Evolutionary conservation across 371 early-diverging fungal species (phyloP).

Genomic region (Globomyces sp.): DNA sequence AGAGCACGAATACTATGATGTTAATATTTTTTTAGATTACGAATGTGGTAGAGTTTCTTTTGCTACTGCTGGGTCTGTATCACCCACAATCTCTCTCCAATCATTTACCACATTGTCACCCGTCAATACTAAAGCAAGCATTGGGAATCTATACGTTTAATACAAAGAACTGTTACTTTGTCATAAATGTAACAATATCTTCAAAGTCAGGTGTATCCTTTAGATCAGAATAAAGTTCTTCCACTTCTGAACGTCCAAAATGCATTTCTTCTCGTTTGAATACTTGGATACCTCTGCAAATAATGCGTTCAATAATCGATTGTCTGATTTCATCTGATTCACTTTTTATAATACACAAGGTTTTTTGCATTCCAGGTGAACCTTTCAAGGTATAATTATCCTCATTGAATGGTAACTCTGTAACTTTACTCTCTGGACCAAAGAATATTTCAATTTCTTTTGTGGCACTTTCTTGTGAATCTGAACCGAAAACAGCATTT

Average conservation of each 20-base stretch:
- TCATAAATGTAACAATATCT: conserved; percentile 35
- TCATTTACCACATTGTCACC: conserved; percentile 49
- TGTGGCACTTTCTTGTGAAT: conserved; percentile 60
- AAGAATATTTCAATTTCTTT: conserved; percentile 70
- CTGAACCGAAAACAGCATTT: conserved; percentile 82
- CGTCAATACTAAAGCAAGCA: conserved; percentile 44
- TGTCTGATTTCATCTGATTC: conserved; percentile 38
- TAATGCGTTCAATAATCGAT: conserved; percentile 42
- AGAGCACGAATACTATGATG: conserved; percentile 46
- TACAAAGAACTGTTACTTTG: conserved; percentile 25
- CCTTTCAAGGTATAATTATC: conserved; percentile 1
- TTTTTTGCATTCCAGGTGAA: conserved; percentile 37
- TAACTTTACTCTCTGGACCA: conserved; percentile 21
- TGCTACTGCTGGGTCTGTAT: conserved; percentile 47
- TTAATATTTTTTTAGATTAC: too few relatives aligned
- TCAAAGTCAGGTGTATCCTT: conserved; percentile 26
- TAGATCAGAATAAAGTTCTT: conserved; percentile 29
- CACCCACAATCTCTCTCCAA: conserved; percentile 52
- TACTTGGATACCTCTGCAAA: conserved; percentile 43
- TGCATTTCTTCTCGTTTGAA: conserved; percentile 46
- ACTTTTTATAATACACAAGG: conserved; percentile 50
- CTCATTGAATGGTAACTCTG: conserved; percentile 24
- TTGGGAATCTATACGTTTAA: conserved; percentile 31
- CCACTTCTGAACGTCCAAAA: conserved; percentile 33
- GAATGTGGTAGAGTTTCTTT: conserved; percentile 30